Percentiles rank a stretch among this genome's conserved stretches.
Conservation (phyloP, 371 early-diverging fungal genomes). For the Phascolomyces articulosus region DNA sequence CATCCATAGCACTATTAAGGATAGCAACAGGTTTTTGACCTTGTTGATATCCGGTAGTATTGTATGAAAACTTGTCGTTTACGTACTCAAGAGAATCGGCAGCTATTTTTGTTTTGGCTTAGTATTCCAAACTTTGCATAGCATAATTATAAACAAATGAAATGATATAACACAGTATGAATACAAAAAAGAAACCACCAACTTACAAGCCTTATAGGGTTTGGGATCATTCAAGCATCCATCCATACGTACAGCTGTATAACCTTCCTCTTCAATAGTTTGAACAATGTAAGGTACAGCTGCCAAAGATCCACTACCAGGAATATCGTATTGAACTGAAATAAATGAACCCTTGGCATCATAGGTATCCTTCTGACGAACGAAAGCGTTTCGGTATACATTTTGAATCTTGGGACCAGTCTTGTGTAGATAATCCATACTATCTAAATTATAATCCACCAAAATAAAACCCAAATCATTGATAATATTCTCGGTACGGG, state of each 20-base stretch:
- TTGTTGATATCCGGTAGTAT: constrained; percentile 40
- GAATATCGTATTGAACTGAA: constrained; percentile 51
- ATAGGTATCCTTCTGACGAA: constrained; percentile 48
- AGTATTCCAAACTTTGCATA: background rate
- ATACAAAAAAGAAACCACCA: background rate
- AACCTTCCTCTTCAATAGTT: constrained; percentile 47
- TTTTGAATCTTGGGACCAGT: constrained; percentile 36
- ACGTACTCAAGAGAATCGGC: constrained; percentile 33
- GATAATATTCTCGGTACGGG: constrained; percentile 38
- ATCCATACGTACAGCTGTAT: constrained; percentile 56
- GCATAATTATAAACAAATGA: too few species aligned
- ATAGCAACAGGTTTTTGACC: constrained; percentile 35
- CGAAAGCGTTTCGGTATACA: constrained; percentile 37
- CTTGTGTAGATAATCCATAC: constrained; percentile 44
- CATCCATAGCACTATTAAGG: background rate
- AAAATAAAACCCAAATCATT: constrained; percentile 45
- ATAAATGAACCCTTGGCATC: constrained; percentile 55
- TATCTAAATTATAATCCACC: constrained; percentile 53
- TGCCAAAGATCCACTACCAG: constrained; percentile 41
- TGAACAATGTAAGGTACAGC: constrained; percentile 47
- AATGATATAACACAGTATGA: too few species aligned
- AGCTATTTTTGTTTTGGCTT: constrained; percentile 4
- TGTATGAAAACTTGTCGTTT: constrained; percentile 42
- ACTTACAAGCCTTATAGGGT: constrained; percentile 48
- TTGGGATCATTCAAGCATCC: constrained; percentile 54